Evolutionary conservation across 768 basidiomycete genomes (phyloP).

Genomic region (Psilocybe cubensis): DNA sequence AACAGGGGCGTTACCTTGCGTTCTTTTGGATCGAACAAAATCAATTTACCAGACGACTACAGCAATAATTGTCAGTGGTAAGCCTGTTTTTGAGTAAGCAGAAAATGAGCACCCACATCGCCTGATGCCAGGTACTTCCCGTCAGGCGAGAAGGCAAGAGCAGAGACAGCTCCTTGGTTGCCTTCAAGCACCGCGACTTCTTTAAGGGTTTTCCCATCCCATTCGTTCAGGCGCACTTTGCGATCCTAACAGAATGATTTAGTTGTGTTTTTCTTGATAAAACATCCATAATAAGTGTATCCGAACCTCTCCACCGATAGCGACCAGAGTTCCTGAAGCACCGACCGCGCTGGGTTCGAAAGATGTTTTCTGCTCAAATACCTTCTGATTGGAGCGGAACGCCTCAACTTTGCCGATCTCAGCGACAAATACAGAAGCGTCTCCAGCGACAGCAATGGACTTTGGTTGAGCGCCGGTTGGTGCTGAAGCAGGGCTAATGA

Average conservation of each 20-base stretch:
- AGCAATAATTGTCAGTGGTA: neutral
- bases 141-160: conserved; percentile 81
- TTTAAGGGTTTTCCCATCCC: conserved; percentile 67
- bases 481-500: conserved; percentile 51
- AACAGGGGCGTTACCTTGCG: conserved; percentile 51
- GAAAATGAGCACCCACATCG: conserved; percentile 63
- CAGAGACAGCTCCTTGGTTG: conserved; percentile 72
- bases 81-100: neutral
- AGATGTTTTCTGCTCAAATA: conserved; percentile 56
- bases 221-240: conserved; percentile 74
- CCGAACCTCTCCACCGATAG: conserved; percentile 77
- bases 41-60: conserved; percentile 82
- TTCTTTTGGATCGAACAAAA: conserved; percentile 73
- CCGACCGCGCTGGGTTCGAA: conserved; percentile 63
- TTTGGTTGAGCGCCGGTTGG: conserved; percentile 68
- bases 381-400: conserved; percentile 69
- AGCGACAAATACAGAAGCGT: conserved; percentile 67
- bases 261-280: neutral
- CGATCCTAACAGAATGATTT: conserved; percentile 52
- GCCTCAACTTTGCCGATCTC: conserved; percentile 66
- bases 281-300: neutral
- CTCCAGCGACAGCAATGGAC: conserved; percentile 57
- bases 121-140: conserved; percentile 78
- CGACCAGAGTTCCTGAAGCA: conserved; percentile 54
- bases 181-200: conserved; percentile 63